Base-by-base conservation (phyloP, 768 basidiomycete species). In the Mycena sanguinolenta region DNA sequence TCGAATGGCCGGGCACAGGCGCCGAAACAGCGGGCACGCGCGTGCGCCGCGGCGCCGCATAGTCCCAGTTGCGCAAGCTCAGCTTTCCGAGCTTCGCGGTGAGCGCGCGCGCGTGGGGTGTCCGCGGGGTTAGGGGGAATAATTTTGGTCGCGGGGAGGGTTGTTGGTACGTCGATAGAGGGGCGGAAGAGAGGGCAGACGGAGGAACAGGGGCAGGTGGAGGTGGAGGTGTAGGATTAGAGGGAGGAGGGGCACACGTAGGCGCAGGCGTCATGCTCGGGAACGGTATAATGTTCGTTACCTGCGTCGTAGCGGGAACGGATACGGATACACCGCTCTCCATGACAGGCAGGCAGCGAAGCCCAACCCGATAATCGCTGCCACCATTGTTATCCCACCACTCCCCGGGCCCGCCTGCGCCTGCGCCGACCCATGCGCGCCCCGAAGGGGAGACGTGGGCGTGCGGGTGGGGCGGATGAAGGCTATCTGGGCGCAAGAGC, bases 321-420 rank as follows among this genome's bases (percentile, higher is more conserved):
- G n/a, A n/a, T n/a, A n/a, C n/a, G n/a, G n/a, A n/a, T n/a, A n/a
- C n/a, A n/a, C n/a, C n/a, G n/a, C n/a, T n/a, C n/a, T n/a, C n/a
- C n/a, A n/a, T n/a, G 9, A 52, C 67, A n/a, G 30, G 14, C 1
- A 63, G 71, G n/a, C 67, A 71, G 58, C 80, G 78, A 81, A 98
- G 98, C 28, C 81, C 84, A 62, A 98, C 82, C 30, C 87, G 83
- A 83, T 97, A 98, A 78, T 99, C 97, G 71, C 78, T 72, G 0
- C 91, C 91, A 3, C 74, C 80, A 74, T 97, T 97, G 77, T 96
- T 97, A 82, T 99, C 97, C 97, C 97, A 99, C 87, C 92, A 93
- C 82, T 99, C 97, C 1, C 88, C 88, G 23, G 10, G 30, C 8
- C 67, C 36, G n/a, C 63, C 72, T 2, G 71, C 70, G 63, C 72